Base-by-base conservation (phyloP, 352 stramenopile genomes). In the Phytophthora crassamura region DNA sequence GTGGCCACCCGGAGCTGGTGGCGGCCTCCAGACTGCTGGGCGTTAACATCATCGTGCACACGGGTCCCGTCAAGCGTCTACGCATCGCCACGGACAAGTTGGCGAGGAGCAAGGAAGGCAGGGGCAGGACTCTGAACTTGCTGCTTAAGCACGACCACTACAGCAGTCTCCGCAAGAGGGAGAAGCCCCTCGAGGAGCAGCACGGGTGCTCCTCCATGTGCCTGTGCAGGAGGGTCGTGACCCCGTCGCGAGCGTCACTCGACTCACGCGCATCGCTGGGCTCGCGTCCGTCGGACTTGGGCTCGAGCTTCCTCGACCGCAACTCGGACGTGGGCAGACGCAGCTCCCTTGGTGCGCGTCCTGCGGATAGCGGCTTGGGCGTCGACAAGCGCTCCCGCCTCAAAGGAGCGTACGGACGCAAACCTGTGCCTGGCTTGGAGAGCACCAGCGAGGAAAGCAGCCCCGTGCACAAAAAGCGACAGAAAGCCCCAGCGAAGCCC, bases 11-110 rank as follows among this genome's bases (percentile, higher is more conserved):
- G 32, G 83, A 91, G 65, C 65, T 91, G 12, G 77, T 78, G 38
- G 81, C 79, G 10, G 81, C 81, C 4, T 78, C 83, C 4, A 72
- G 67, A 61, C 68, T 86, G 25, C 77, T 89, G n/a, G 72, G 80
- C 36, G 42, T 84, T 30, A 72, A 76, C 51, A 83, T 91, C 48
- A 67, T 91, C 6, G 73, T 91, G 32, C 83, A 91, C 64, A 82
- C 74, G 43, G 77, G 79, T 2, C 77, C 77, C 16, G 68, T 80
- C 38, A 80, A 80, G 35, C 80, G 77, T 12, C 64, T 86, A 8
- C 70, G 70, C 14, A 80, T 88, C 53, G 76, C 82, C 48, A 80
- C 68, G 18, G 77, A 77, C 49, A 60, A 66, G 53, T 66, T 59
- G 6, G 50, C 64, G 25, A 40, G 30, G 18, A 68, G 48, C 5